These are phyloP conservation scores for Rhodotorula taiwanensis DNA, from an alignment of 768 basidiomycete genomes.

Conservation along the genomic window DNA sequence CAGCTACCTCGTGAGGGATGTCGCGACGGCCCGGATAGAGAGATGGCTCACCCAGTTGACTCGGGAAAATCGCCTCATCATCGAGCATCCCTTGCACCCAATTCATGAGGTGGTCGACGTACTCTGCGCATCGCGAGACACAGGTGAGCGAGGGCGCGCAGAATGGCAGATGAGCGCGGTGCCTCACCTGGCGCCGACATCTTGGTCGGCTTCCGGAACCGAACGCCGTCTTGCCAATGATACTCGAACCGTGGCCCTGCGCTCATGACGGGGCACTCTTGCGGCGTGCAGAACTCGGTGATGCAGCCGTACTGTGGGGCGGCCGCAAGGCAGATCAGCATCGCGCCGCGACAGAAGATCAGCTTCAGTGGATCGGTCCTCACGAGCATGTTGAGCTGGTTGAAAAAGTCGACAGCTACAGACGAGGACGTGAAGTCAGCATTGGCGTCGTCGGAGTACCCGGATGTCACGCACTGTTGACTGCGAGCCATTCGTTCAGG, in stretches of 20 bases:
- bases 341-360: no score
- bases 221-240: constrained; percentile 84
- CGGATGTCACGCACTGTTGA: constrained; percentile 67
- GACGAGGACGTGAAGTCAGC: background rate
- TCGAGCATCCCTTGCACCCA: constrained; percentile 92
- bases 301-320: constrained; percentile 83
- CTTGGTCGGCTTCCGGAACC: constrained; percentile 83
- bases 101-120: constrained; percentile 97
- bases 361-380: background rate
- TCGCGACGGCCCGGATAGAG: background rate
- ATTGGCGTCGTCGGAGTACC: background rate
- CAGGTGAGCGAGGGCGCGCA: background rate
- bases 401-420: constrained; percentile 97
- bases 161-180: background rate
- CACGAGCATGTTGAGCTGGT: constrained; percentile 90
- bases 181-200: constrained; percentile 62
- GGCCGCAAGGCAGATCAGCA: no score
- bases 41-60: constrained; percentile 68
- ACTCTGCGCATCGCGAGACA: constrained; percentile 53
- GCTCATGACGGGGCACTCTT: constrained; percentile 93
- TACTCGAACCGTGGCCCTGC: constrained; percentile 92
- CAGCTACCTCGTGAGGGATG: background rate
- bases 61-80: constrained; percentile 86
- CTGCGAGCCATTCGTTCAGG: constrained; percentile 97
- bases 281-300: constrained; percentile 92